phyloP scores from a whole-genome alignment of 495 filamentous ascomycete genomes.

The Talaromyces adpressus region DNA sequence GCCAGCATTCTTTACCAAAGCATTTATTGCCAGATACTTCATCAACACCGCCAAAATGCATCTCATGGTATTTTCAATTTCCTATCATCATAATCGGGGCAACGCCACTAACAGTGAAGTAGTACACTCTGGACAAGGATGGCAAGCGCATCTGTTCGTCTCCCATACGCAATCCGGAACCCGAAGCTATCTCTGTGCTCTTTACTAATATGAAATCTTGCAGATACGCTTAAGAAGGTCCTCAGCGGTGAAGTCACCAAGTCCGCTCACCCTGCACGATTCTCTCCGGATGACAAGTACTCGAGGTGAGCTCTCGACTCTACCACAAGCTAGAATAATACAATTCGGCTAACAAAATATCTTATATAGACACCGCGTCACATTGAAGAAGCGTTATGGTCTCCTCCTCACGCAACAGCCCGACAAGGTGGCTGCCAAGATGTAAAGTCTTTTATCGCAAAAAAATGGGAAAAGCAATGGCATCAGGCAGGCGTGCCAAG shows the following conservation, averaged over 20 bases:
- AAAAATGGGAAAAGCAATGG: conserved; percentile 10
- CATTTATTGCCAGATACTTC: background rate
- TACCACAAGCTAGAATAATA: background rate
- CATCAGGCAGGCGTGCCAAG: no score
- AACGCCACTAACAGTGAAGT: conserved; percentile 18
- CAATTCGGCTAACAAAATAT: background rate
- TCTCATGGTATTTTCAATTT: conserved; percentile 39
- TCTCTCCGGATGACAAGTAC: conserved; percentile 97
- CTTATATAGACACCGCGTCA: conserved; percentile 67
- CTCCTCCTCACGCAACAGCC: conserved; percentile 75
- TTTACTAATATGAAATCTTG: background rate
- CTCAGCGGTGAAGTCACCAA: conserved; percentile 76
- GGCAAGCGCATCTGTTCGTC: conserved; percentile 64
- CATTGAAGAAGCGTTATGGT: conserved; percentile 84
- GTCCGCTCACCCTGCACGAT: conserved; percentile 91
- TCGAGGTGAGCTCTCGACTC: conserved; percentile 51
- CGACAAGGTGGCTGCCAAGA: conserved; percentile 25
- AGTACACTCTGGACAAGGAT: conserved; percentile 69
- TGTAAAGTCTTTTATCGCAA: conserved; percentile 16
- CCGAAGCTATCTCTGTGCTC: background rate
- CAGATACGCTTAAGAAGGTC: conserved; percentile 60
- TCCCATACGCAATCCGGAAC: conserved; percentile 19
- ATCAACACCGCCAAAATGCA: conserved; percentile 33
- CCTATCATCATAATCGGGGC: conserved; percentile 9
- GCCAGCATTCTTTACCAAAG: background rate